phyloP scores from a whole-genome alignment of 257 asterid species.

The Catharanthus roseus region DNA sequence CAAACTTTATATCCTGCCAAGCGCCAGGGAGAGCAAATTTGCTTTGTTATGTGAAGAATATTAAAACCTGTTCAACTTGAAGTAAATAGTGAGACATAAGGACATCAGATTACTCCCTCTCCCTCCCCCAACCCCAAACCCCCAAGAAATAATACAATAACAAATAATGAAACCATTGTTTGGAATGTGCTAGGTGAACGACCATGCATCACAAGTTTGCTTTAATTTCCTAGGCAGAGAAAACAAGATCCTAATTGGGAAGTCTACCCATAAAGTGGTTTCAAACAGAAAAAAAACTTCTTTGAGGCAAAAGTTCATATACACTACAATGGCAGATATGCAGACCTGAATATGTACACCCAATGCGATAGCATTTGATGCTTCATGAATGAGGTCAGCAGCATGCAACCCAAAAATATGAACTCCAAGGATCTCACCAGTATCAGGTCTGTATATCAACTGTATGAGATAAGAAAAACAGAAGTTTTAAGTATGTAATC shows the following conservation, averaged over 20 bases:
- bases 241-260: neutral
- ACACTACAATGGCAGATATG: neutral
- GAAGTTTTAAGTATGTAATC: neutral
- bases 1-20: conserved; percentile 41
- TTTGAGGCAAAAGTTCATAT: neutral
- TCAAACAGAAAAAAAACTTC: neutral
- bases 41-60: neutral
- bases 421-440: conserved; percentile 76
- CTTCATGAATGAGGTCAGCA: conserved; percentile 70
- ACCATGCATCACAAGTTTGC: too few relatives aligned
- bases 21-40: neutral
- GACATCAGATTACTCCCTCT: neutral
- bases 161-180: neutral
- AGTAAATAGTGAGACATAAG: neutral
- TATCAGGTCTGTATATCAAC: conserved; percentile 72
- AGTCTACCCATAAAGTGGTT: neutral
- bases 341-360: conserved; percentile 53
- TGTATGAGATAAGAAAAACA: conserved; percentile 22
- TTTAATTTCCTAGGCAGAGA: neutral
- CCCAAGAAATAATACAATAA: too few relatives aligned
- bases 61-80: neutral
- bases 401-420: conserved; percentile 73
- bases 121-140: too few relatives aligned
- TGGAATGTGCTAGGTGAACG: too few relatives aligned
- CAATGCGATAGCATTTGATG: conserved; percentile 64